Evolutionary conservation across 179 eudicot genomes (phyloP).

Genomic region (Beta corolliflora): DNA sequence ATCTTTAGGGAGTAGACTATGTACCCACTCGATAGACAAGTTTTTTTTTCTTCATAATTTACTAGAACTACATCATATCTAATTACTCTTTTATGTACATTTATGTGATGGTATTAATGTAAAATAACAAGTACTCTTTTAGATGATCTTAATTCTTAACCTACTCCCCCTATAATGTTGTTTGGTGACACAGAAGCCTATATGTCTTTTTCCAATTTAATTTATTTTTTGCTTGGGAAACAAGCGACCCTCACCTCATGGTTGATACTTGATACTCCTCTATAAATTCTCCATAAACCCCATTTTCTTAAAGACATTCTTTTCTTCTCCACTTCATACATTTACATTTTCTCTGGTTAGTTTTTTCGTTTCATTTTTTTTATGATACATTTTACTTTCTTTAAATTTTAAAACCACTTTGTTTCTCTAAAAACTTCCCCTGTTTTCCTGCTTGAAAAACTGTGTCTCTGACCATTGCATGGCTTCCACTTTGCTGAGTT

Average conservation of each 20-base stretch:
- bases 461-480: neutral
- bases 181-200: slow-evolving; percentile 6
- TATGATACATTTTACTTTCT: neutral
- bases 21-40: too few relatives aligned
- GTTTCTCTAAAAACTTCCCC: neutral
- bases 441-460: neutral
- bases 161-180: neutral
- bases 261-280: slow-evolving; percentile 14
- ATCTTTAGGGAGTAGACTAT: too few relatives aligned
- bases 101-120: too few relatives aligned
- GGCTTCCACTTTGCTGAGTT: neutral
- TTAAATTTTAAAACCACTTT: neutral
- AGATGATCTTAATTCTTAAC: too few relatives aligned
- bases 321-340: slow-evolving; percentile 1
- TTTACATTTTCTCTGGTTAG: slow-evolving; percentile 23
- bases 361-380: neutral
- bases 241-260: slow-evolving; percentile 27
- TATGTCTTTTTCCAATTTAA: neutral
- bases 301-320: slow-evolving; percentile 25
- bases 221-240: slow-evolving; percentile 28
- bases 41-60: too few relatives aligned
- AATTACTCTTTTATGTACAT: too few relatives aligned
- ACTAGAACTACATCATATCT: too few relatives aligned
- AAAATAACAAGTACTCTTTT: too few relatives aligned
- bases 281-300: slow-evolving; percentile 33